These are phyloP conservation scores for Gryganskiella cystojenkinii DNA, from an alignment of 192 early-diverging fungal genomes.

Conservation along the genomic window DNA sequence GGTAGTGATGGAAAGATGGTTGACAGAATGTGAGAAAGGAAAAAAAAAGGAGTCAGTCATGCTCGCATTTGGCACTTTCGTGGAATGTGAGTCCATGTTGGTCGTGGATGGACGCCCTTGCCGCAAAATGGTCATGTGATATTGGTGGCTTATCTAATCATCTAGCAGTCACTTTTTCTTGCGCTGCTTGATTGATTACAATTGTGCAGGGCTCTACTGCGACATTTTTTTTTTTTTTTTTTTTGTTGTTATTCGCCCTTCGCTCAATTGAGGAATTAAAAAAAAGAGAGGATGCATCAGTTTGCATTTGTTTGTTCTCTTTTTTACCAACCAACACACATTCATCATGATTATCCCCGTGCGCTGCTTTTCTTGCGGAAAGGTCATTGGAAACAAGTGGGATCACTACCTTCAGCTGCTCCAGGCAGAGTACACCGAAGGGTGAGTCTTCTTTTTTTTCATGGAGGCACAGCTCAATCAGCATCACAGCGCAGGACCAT, in stretches of 20 bases:
- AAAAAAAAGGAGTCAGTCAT: neutral
- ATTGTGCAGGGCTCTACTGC: neutral
- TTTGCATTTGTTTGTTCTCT: neutral
- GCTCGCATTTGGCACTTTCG: no score
- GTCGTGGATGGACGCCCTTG: no score
- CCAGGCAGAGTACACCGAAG: constrained; percentile 82
- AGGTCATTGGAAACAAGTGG: constrained; percentile 99
- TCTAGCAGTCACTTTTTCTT: neutral
- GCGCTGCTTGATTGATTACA: neutral
- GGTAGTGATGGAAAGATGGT: neutral
- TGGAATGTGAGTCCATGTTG: no score
- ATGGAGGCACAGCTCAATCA: neutral
- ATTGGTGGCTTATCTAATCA: no score
- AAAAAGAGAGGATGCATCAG: no score
- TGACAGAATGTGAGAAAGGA: no score
- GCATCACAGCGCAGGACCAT: no score
- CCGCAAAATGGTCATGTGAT: no score
- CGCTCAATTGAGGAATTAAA: no score
- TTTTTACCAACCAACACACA: neutral
- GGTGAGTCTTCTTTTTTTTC: constrained; percentile 54
- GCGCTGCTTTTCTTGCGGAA: constrained; percentile 98
- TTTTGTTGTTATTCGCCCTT: neutral
- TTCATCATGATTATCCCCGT: constrained; percentile 96
- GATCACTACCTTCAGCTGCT: constrained; percentile 87
- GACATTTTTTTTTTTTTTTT: constrained; percentile 14